Conservation (phyloP, 768 basidiomycete genomes). For the Terana coerulea region DNA sequence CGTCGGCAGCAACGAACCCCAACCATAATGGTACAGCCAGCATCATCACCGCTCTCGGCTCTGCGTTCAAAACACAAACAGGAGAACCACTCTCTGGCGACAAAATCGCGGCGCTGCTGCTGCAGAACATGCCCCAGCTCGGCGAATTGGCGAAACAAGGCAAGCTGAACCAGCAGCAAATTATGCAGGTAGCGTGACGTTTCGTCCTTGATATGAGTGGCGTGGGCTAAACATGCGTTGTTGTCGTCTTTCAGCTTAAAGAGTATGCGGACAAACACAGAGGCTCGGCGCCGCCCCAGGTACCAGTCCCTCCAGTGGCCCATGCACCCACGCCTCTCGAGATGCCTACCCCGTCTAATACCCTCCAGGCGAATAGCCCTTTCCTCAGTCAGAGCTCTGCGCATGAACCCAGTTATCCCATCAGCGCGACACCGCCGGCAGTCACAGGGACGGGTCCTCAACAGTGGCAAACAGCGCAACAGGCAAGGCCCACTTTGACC, state of each 20-base stretch:
- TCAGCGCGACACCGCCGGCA: constrained; percentile 52
- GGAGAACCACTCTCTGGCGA: constrained; percentile 61
- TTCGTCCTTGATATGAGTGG: constrained; percentile 7
- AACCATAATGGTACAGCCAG: constrained; percentile 24
- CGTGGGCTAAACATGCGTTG: not conserved
- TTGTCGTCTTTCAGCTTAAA: constrained; percentile 42
- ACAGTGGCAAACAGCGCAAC: constrained; percentile 49
- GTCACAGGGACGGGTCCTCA: constrained; percentile 63
- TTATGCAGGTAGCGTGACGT: constrained; percentile 52
- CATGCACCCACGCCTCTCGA: not conserved
- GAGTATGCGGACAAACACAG: constrained; percentile 67
- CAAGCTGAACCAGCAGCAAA: constrained; percentile 68
- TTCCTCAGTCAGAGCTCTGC: constrained; percentile 22
- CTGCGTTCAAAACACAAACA: constrained; percentile 59
- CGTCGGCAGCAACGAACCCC: constrained; percentile 1
- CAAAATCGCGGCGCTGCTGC: constrained; percentile 59
- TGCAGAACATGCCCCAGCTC: constrained; percentile 63
- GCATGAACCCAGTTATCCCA: constrained; percentile 49
- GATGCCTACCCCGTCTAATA: constrained; percentile 7
- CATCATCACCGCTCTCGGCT: constrained; percentile 60
- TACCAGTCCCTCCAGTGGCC: not conserved
- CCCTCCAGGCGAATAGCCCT: constrained; percentile 22
- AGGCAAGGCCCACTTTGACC: constrained; percentile 69
- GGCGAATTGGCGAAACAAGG: constrained; percentile 72
- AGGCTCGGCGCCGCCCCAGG: not conserved